Evolutionary conservation across 2,329 filamentous ascomycete species (phyloP).

Genomic region (Pseudogymnoascus destructans): DNA sequence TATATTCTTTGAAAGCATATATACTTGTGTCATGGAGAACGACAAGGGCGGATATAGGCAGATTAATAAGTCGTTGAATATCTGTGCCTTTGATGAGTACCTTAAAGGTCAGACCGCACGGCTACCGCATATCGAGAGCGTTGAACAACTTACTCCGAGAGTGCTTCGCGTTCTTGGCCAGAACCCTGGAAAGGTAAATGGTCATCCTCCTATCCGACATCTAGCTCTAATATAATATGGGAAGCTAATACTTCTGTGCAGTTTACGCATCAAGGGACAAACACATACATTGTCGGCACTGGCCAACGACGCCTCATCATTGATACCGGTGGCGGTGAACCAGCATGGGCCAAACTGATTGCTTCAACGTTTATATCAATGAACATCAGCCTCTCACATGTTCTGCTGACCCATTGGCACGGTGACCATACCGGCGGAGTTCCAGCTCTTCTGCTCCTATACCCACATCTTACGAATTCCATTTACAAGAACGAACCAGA

Average conservation of each 20-base stretch:
- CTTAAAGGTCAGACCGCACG: conserved; percentile 41
- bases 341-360: conserved; percentile 53
- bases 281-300: conserved; percentile 83
- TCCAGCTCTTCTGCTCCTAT: conserved; percentile 47
- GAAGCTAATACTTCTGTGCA: conserved; percentile 48
- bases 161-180: conserved; percentile 78
- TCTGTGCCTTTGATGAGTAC: conserved; percentile 5
- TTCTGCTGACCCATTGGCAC: conserved; percentile 72
- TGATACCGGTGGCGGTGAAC: conserved; percentile 54
- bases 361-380: conserved; percentile 37
- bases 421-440: conserved; percentile 71
- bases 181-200: conserved; percentile 68
- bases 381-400: conserved; percentile 40
- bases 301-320: conserved; percentile 64
- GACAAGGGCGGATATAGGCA: neutral
- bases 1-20: neutral
- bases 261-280: conserved; percentile 61
- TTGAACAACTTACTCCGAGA: conserved; percentile 63
- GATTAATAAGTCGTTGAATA: neutral
- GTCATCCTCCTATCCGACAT: neutral
- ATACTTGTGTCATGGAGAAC: neutral
- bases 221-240: conserved; percentile 47
- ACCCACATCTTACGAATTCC: conserved; percentile 37
- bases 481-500: conserved; percentile 53
- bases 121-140: conserved; percentile 51